phyloP scores from a whole-genome alignment of 148 eudicot species.

The Chenopodium formosanum region DNA sequence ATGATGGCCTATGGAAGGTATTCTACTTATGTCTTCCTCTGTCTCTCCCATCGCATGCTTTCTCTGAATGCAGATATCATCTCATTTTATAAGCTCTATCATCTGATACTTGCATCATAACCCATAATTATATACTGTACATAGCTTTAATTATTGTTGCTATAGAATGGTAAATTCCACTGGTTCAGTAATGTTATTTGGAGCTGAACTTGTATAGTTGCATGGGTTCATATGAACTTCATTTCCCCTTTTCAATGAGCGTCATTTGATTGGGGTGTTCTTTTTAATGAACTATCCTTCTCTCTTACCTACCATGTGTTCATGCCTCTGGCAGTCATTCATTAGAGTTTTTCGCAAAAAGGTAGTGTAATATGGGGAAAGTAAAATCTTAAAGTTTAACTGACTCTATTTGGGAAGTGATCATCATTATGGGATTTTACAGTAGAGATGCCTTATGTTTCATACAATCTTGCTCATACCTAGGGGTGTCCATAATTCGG shows the following conservation, averaged over 20 bases:
- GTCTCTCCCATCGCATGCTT: neutral
- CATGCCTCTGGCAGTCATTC: neutral
- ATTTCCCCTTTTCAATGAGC: neutral
- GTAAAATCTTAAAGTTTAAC: neutral
- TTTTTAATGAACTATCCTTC: too few relatives aligned
- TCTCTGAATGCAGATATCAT: neutral
- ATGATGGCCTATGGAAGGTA: conserved; percentile 99
- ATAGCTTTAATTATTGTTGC: neutral
- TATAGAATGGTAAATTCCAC: neutral
- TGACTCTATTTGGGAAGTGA: neutral
- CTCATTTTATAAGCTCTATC: neutral
- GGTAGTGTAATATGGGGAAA: neutral
- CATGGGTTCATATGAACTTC: neutral
- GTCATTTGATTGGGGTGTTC: neutral
- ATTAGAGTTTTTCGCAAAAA: neutral
- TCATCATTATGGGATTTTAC: neutral
- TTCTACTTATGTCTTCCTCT: neutral
- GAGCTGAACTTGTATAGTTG: too few relatives aligned
- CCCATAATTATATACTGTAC: neutral
- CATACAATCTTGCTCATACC: neutral
- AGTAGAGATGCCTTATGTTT: neutral
- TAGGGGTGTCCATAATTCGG: too few relatives aligned
- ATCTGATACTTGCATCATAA: neutral
- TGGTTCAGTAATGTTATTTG: neutral
- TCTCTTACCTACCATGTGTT: neutral